A percentile compares a stretch with the other conserved stretches of the same genome.
Evolutionary conservation across 2,329 filamentous ascomycete genomes (phyloP).

Genomic region (Arthrobotrys conoides): DNA sequence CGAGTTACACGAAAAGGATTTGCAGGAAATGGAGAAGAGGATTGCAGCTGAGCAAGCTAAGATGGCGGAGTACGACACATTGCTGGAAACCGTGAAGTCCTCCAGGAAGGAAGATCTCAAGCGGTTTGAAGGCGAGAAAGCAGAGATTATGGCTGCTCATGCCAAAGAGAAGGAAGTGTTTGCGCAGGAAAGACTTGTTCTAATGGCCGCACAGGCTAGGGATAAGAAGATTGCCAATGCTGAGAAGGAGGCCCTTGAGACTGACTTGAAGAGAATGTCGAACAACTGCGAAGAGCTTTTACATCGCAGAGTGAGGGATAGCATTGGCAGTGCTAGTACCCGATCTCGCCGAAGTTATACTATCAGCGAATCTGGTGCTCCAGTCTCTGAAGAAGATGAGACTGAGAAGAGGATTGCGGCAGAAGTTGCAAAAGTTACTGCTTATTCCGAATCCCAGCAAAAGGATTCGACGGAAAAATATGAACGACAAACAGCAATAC

Average conservation of each 20-base stretch:
- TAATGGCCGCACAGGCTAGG: slow-evolving; percentile 43
- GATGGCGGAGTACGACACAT: slow-evolving; percentile 43
- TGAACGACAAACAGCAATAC: slow-evolving; percentile 48
- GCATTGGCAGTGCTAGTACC: slow-evolving; percentile 46
- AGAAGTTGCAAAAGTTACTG: slow-evolving; percentile 55
- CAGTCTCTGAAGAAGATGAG: slow-evolving; percentile 38
- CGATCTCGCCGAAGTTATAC: slow-evolving; percentile 52
- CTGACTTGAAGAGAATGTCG: slow-evolving; percentile 56
- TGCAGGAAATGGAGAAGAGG: slow-evolving; percentile 46
- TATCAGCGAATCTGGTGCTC: slow-evolving; percentile 36
- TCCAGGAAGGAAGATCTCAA: slow-evolving; percentile 45
- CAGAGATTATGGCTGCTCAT: slow-evolving; percentile 39
- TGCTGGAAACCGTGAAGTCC: slow-evolving; percentile 54
- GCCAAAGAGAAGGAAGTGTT: slow-evolving; percentile 44
- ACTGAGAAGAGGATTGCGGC: slow-evolving; percentile 52
- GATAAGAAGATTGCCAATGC: slow-evolving; percentile 55
- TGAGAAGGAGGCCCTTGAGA: slow-evolving; percentile 57
- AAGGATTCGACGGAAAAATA: slow-evolving; percentile 52
- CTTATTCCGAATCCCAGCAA: slow-evolving; percentile 53
- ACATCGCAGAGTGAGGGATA: slow-evolving; percentile 57
- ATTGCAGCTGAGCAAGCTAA: slow-evolving; percentile 40
- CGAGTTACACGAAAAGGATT: slow-evolving; percentile 54
- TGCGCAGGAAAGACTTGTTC: slow-evolving; percentile 40
- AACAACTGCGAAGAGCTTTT: slow-evolving; percentile 60
- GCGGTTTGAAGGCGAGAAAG: slow-evolving; percentile 55